Evolutionary conservation across 306 rosid species (phyloP).

Genomic region (Lablab purpureus): DNA sequence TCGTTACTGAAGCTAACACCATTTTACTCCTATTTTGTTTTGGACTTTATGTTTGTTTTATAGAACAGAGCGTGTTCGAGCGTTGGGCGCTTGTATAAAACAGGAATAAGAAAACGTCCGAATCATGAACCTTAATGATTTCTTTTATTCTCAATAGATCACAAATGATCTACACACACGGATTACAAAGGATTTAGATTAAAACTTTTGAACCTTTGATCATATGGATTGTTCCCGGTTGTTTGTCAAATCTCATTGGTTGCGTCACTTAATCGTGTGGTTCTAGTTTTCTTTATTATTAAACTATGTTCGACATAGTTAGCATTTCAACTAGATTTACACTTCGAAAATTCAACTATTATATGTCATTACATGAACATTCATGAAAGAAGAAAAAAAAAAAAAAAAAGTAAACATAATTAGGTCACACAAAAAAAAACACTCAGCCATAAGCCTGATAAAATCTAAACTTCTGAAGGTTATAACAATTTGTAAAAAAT

Average conservation of each 20-base stretch:
- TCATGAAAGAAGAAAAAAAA: no score
- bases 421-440: no score
- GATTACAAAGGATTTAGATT: background rate
- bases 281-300: no score
- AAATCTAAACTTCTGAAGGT: no score
- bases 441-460: no score
- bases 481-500: no score
- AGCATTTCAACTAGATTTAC: no score
- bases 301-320: no score
- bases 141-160: background rate
- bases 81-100: background rate
- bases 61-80: background rate
- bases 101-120: background rate
- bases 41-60: background rate
- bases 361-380: no score
- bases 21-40: background rate
- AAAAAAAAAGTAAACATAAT: no score
- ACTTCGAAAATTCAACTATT: no score
- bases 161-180: background rate
- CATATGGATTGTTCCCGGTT: background rate
- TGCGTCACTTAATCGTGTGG: background rate
- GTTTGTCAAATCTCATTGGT: slow-evolving; percentile 8
- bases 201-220: background rate
- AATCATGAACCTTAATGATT: background rate
- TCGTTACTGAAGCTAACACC: background rate